phyloP scores from a whole-genome alignment of 805 yeast species.

The Naumovozyma castellii region DNA sequence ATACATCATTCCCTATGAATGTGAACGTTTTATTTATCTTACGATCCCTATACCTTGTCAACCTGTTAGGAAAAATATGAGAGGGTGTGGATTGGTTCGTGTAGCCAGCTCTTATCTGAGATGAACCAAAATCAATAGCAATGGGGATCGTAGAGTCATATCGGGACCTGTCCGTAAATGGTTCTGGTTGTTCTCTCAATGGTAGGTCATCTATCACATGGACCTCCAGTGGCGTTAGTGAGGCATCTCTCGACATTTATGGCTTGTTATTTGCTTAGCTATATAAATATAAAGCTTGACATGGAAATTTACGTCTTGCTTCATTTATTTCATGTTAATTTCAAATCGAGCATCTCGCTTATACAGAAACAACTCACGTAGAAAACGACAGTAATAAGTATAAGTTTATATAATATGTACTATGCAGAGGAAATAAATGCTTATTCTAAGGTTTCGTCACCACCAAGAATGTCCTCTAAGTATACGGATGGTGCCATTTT shows the following conservation, averaged over 20 bases:
- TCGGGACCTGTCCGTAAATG: slow-evolving; percentile 21
- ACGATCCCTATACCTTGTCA: slow-evolving; percentile 73
- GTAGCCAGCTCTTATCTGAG: slow-evolving; percentile 50
- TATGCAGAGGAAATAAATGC: not conserved
- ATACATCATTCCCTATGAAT: slow-evolving; percentile 74
- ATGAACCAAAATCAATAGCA: slow-evolving; percentile 79
- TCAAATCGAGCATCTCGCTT: too few relatives aligned
- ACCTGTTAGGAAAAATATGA: slow-evolving; percentile 56
- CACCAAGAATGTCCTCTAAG: slow-evolving; percentile 20
- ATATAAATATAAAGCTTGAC: too few relatives aligned
- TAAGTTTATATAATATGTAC: too few relatives aligned
- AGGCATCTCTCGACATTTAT: slow-evolving; percentile 21
- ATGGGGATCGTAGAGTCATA: slow-evolving; percentile 47
- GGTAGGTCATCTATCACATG: slow-evolving; percentile 23
- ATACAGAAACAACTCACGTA: too few relatives aligned
- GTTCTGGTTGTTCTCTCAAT: slow-evolving; percentile 26
- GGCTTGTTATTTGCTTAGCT: too few relatives aligned
- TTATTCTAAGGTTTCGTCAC: not conserved
- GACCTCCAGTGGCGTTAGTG: slow-evolving; percentile 23
- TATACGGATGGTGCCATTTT: slow-evolving; percentile 22
- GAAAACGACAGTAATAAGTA: not conserved
- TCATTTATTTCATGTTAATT: too few relatives aligned
- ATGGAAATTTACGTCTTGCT: too few relatives aligned
- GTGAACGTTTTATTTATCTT: slow-evolving; percentile 53
- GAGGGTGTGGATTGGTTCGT: slow-evolving; percentile 40